Percentiles rank a stretch among this genome's conserved stretches.
Evolutionary conservation across 305 asterid genomes (phyloP).

Genomic region (Euphrasia arctica): DNA sequence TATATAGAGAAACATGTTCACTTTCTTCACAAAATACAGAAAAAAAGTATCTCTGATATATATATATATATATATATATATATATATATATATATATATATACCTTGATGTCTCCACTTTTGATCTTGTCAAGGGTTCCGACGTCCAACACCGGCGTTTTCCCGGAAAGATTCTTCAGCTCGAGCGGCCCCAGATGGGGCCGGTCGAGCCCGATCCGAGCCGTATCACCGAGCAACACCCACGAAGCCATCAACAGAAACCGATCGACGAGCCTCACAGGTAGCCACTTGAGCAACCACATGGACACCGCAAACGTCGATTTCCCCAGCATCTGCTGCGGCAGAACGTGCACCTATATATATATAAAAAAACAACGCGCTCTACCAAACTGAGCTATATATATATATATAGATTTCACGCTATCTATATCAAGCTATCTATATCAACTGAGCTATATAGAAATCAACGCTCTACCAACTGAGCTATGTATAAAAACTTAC

Average conservation of each 20-base stretch:
- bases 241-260: conserved; percentile 48
- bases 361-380: too few species aligned
- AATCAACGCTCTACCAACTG: too few species aligned
- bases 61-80: too few species aligned
- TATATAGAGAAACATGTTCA: not conserved
- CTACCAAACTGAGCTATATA: too few species aligned
- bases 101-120: conserved; percentile 85
- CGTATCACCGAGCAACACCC: conserved; percentile 71
- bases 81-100: not conserved
- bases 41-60: not conserved
- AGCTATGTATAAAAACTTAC: conserved; percentile 35
- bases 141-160: conserved; percentile 90
- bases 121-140: conserved; percentile 88
- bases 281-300: conserved; percentile 91
- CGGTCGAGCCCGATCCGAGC: conserved; percentile 64
- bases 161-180: conserved; percentile 72
- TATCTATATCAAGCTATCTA: too few species aligned
- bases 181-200: conserved; percentile 64
- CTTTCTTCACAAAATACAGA: not conserved
- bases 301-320: conserved; percentile 92
- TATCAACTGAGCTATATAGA: too few species aligned
- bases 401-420: too few species aligned
- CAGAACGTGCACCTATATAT: conserved; percentile 73
- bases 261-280: conserved; percentile 76
- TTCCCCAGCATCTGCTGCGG: conserved; percentile 86